Evolutionary conservation across 2,329 filamentous ascomycete species (phyloP), one percentile per base, ranked within the genome.

Genomic region (Grosmannia serpens): DNA sequence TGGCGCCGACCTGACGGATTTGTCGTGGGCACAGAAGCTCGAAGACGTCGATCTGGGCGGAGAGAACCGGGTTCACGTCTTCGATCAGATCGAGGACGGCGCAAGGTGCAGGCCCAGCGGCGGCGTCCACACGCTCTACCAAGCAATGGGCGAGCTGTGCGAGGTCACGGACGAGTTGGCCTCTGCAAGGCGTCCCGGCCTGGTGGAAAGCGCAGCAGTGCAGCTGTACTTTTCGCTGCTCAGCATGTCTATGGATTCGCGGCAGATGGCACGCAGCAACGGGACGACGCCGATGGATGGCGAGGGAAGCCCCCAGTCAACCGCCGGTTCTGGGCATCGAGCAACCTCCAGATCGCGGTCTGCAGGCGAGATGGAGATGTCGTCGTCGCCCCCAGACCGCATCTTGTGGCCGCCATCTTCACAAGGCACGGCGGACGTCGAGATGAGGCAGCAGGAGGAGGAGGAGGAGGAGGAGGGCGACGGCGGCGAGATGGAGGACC

Each of bases 401-500:
- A 24, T 41, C 1, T 17, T 27, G 8, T 62, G 59, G 59, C 56
- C 60, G n/a, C 44, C 56, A 13, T 62, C 60, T 1, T 62, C 62
- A 10, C 60, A 63, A 20, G 59, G 9, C 24, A 35, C 17, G 27
- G 49, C 1, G 10, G 31, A 11, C 17, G 24, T 6, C 24, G 26
- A 4, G 17, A 29, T 8, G 4, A 20, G 51, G 13, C 8, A 38
- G n/a, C 56, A 59, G 4, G 47, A 8, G 3, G 56, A 24, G 38
- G 55, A 53, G 22, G 35, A n/a, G 11, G 33, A 29, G 24, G 35
- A 29, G 17, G 22, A 27, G 10, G 24, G 60, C 17, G 61, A 63
- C n/a, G 29, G 64, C 4, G 57, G 64, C 1, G 38, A 62, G 1
- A 58, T 61, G 7, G 57, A 59, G 5, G 69, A 73, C 46, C 60